phyloP scores from a whole-genome alignment of 306 rosid species.

The Cicer arietinum region DNA sequence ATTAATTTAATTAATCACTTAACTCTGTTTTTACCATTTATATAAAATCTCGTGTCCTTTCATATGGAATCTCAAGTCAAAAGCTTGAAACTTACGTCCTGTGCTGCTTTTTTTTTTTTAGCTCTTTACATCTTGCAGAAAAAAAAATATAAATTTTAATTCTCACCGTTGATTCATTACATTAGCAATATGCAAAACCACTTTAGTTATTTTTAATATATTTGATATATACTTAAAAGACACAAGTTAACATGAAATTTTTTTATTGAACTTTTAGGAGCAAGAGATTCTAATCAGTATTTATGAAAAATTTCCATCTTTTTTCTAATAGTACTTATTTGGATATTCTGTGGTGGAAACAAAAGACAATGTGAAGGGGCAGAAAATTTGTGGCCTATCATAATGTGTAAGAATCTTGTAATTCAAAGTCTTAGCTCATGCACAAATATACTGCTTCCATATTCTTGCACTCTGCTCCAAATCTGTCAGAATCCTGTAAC shows the following conservation, averaged over 20 bases:
- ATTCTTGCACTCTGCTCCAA: slow-evolving; percentile 52
- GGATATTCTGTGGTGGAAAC: slow-evolving; percentile 29
- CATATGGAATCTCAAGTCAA: slow-evolving; percentile 65
- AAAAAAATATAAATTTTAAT: background rate
- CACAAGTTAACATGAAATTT: background rate
- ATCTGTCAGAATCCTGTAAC: slow-evolving; percentile 53
- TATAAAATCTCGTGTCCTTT: slow-evolving; percentile 9
- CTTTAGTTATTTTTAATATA: no score
- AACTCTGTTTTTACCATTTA: slow-evolving; percentile 43
- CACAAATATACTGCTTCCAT: slow-evolving; percentile 51
- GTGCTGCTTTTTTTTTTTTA: slow-evolving; percentile 23
- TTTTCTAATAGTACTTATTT: background rate
- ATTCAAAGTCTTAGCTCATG: slow-evolving; percentile 43
- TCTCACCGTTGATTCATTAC: slow-evolving; percentile 38
- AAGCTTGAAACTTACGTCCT: slow-evolving; percentile 56
- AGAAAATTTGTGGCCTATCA: slow-evolving; percentile 39
- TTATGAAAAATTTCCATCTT: slow-evolving; percentile 8
- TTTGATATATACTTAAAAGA: no score
- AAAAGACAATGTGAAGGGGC: slow-evolving; percentile 41
- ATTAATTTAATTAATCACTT: slow-evolving; percentile 43
- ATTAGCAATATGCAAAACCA: slow-evolving; percentile 29
- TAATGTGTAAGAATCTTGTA: slow-evolving; percentile 51
- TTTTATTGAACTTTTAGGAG: slow-evolving; percentile 8
- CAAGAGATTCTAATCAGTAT: slow-evolving; percentile 19
- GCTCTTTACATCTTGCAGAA: slow-evolving; percentile 28